Conservation (phyloP, 768 basidiomycete species). For the Coprinellus micaceus region DNA sequence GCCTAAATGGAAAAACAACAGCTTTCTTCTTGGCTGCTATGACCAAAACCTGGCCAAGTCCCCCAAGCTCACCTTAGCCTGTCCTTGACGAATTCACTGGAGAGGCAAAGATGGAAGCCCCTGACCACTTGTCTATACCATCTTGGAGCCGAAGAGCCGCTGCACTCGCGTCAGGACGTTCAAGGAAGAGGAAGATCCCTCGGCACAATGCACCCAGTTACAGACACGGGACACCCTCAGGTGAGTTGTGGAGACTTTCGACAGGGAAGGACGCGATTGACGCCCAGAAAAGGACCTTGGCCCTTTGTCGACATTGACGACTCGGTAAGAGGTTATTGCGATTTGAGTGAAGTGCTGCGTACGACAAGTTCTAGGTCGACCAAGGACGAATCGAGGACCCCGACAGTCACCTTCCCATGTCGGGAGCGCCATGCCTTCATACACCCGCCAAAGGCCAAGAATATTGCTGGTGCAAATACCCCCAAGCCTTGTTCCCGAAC, state of each 20-base stretch:
- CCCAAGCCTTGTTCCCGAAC: conserved; percentile 44
- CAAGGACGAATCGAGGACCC: conserved; percentile 25
- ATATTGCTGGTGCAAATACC: conserved; percentile 35
- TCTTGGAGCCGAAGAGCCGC: not conserved
- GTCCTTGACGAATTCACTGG: not conserved
- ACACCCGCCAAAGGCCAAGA: conserved; percentile 17
- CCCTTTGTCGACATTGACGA: conserved; percentile 41
- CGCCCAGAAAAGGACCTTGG: conserved; percentile 26
- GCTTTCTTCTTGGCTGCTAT: not conserved
- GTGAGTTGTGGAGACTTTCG: not conserved
- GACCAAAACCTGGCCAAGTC: not conserved
- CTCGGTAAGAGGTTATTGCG: conserved; percentile 11
- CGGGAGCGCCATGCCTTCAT: conserved; percentile 23
- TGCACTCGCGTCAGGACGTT: not conserved
- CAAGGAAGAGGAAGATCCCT: not conserved
- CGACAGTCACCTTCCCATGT: conserved; percentile 19
- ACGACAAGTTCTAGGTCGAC: conserved; percentile 26
- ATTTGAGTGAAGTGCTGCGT: too few species aligned
- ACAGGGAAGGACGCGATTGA: not conserved
- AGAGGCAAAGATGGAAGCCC: not conserved
- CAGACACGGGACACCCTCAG: conserved; percentile 10
- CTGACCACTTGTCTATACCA: too few species aligned
- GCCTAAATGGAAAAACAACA: not conserved
- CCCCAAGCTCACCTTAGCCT: not conserved
- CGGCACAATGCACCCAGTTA: conserved; percentile 7